A percentile compares a stretch with the other conserved stretches of the same genome.
phyloP scores from a whole-genome alignment of 2,329 filamentous ascomycete genomes.

The Aspergillus eucalypticola region DNA sequence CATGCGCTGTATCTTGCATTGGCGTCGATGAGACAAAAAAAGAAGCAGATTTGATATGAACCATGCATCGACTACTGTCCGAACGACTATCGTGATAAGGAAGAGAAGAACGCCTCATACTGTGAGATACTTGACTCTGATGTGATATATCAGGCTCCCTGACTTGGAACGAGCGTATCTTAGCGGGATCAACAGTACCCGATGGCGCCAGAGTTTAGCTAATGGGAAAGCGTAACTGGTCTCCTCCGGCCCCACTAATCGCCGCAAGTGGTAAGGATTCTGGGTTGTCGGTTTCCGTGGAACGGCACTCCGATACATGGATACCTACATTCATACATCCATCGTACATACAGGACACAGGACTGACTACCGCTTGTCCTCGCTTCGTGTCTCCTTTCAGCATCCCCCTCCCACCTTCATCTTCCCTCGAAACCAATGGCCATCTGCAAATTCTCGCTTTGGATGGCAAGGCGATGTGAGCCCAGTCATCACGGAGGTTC shows the following conservation, averaged over 20 bases:
- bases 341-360: slow-evolving; percentile 14
- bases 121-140: not conserved
- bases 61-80: not conserved
- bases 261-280: not conserved
- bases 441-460: slow-evolving; percentile 9
- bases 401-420: slow-evolving; percentile 9
- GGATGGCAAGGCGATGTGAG: slow-evolving; percentile 16
- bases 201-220: not conserved
- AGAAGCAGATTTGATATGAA: slow-evolving; percentile 3
- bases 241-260: not conserved
- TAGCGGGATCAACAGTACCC: slow-evolving; percentile 2
- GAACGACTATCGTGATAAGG: slow-evolving; percentile 7
- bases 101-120: not conserved
- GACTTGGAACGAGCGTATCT: not conserved
- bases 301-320: not conserved
- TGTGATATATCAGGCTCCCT: slow-evolving; percentile 17
- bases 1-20: slow-evolving; percentile 16
- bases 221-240: not conserved
- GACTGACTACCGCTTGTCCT: slow-evolving; percentile 9
- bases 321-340: slow-evolving; percentile 2
- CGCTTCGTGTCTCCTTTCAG: slow-evolving; percentile 15
- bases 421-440: slow-evolving; percentile 13
- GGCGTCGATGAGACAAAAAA: not conserved
- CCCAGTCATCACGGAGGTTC: slow-evolving; percentile 16
- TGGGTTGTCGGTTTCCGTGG: not conserved